A percentile compares a stretch with the other conserved stretches of the same genome.
phyloP scores from a whole-genome alignment of 2,329 filamentous ascomycete species.

The Fusarium sp. region DNA sequence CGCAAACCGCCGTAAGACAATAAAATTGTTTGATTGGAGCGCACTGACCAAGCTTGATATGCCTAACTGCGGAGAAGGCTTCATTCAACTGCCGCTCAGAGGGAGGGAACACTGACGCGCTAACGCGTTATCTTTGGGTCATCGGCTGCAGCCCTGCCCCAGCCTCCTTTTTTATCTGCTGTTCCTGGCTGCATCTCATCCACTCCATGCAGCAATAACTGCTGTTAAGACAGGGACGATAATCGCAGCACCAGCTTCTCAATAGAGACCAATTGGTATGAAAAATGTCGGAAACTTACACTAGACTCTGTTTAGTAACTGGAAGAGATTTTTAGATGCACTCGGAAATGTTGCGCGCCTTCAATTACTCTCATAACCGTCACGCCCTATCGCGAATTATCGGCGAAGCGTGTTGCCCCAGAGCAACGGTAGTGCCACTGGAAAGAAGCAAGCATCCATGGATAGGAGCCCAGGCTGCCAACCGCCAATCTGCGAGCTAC shows the following conservation, averaged over 20 bases:
- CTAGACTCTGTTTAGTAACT: too few relatives aligned
- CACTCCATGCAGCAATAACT: slow-evolving; percentile 48
- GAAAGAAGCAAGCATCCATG: slow-evolving; percentile 30
- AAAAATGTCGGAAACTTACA: background rate
- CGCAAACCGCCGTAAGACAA: background rate
- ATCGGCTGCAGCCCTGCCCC: slow-evolving; percentile 43
- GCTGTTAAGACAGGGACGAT: slow-evolving; percentile 40
- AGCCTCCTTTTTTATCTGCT: slow-evolving; percentile 43
- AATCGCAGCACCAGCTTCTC: background rate
- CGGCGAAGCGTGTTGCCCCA: slow-evolving; percentile 39
- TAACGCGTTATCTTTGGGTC: slow-evolving; percentile 8
- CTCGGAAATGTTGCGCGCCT: background rate
- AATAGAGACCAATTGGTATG: background rate
- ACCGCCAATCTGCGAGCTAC: slow-evolving; percentile 20
- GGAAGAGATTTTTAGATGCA: background rate
- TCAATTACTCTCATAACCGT: background rate
- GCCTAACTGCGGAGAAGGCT: background rate
- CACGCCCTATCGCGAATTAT: slow-evolving; percentile 42
- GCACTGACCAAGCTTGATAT: background rate
- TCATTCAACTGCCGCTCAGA: slow-evolving; percentile 14
- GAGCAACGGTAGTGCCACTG: slow-evolving; percentile 38
- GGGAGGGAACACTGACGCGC: slow-evolving; percentile 8
- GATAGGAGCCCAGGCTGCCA: slow-evolving; percentile 19
- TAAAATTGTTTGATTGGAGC: background rate
- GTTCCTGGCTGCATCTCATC: slow-evolving; percentile 6